Conservation (phyloP, 2,329 filamentous ascomycete species). For the Fonsecaea multimorphosa region DNA sequence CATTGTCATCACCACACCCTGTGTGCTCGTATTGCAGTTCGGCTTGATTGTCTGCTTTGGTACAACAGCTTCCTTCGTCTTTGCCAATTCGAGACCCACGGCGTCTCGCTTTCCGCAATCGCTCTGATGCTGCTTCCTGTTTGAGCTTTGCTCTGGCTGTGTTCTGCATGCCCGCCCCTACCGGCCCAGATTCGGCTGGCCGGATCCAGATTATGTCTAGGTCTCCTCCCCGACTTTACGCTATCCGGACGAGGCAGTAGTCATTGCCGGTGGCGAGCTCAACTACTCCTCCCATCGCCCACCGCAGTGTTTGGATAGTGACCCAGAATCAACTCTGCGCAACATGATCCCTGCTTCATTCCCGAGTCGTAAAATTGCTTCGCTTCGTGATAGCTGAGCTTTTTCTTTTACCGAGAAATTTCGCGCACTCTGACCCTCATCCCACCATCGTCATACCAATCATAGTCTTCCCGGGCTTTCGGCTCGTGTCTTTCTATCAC, state of each 20-base stretch:
- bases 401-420: conserved; percentile 27
- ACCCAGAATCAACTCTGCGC: not conserved
- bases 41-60: not conserved
- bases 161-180: not conserved
- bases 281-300: not conserved
- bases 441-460: conserved; percentile 36
- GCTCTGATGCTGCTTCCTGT: not conserved
- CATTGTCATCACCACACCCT: not conserved
- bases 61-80: not conserved
- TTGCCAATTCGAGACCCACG: not conserved
- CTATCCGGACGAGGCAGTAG: not conserved
- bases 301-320: not conserved
- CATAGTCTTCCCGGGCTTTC: conserved; percentile 33
- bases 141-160: conserved; percentile 3
- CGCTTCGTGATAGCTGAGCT: not conserved
- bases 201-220: not conserved
- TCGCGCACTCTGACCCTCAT: conserved; percentile 38
- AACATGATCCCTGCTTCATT: conserved; percentile 6
- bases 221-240: not conserved
- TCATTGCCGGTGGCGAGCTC: not conserved
- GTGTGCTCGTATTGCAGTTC: not conserved
- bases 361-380: not conserved
- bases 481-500: conserved; percentile 26
- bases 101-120: not conserved
- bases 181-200: no score